Evolutionary conservation across 768 basidiomycete species (phyloP), one percentile per base, ranked within the genome.

Genomic region (Tylopilus vinaceipallidus): DNA sequence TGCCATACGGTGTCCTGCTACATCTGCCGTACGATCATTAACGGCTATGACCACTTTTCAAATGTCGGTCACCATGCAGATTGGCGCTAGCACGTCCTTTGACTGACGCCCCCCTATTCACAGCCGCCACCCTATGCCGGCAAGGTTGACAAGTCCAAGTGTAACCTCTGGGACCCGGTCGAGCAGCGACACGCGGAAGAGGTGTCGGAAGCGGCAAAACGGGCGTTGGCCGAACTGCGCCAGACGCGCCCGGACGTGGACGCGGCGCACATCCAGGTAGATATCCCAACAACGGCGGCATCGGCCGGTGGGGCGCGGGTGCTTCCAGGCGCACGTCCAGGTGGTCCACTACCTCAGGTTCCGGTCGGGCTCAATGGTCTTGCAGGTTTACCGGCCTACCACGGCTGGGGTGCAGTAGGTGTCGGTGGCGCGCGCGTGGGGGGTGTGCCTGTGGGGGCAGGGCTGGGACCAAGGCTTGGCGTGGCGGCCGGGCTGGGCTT

Each of bases 1-100:
- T 95, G 94, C 60, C 53, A 39, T 2, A 83, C 89, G 0, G 30
- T 88, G 34, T 91, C 86, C 0, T 97, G 94, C 67, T 95, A 97
- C 61, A 72, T 91, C 22, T 95, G 94, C 63, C 78, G 89, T 24
- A 57, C 87, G 59, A 58, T 84, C 29, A 87, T 95, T 34, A 69
- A 27, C 0, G 88, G 88, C 1, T 91, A 92, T 58, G 84, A 89
- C 0, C 91, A 93, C 60, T 92, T 91, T 61, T 65, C 75, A 40
- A 71, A 79, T 42, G 79, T 79, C 60, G 27, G 74, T 63, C 26
- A 23, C 13, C 10, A 19, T 47, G n/a, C n/a, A n/a, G n/a, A n/a
- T n/a, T n/a, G n/a, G n/a, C n/a, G 32, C 41, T 33, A 6, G n/a
- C 42, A 16, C 16, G n/a, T 19, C 20, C 29, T 26, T 37, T n/a